Evolutionary conservation across 768 basidiomycete genomes (phyloP), one percentile per base, ranked within the genome.

Genomic region (Multifurca ochricompacta): DNA sequence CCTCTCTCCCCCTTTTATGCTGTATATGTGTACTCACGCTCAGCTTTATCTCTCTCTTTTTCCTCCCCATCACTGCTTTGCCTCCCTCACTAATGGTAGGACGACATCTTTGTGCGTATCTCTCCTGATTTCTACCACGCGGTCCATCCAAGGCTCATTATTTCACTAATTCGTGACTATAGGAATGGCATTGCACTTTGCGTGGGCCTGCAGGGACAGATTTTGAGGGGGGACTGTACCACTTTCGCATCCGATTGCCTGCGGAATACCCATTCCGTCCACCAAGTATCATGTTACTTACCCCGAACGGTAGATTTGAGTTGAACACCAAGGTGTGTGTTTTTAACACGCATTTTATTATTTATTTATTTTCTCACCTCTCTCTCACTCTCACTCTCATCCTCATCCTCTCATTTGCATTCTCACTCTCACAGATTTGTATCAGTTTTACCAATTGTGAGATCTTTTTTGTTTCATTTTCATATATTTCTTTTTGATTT

Each of bases 111-210:
- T 65, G 91, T 90, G 68, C 67, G 87, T 74, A 56, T 35, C 6
- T 35, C 14, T 41, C 21, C 27, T 37, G 30, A 43, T 18, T 19
- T 1, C 31, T 2, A n/a, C 47, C 32, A 43, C 16, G 43, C 18
- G n/a, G n/a, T n/a, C n/a, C n/a, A 25, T n/a, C 39, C 48, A 9
- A n/a, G 53, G 48, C 48, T 59, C 37, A 59, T 37, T n/a, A 47
- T 6, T 30, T 23, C 42, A 35, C 37, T 41, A 14, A 19, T 39
- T 51, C 37, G 64, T n/a, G 66, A 53, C 61, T 62, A 10, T 70
- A 85, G 74, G 81, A 94, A 76, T 98, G 95, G 95, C 94, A 97
- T 66, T 96, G 92, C 66, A 97, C 95, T n/a, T 76, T 98, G 50
- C 83, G 91, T 57, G 95, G 94, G 2, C 81, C 93, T 1, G 65